phyloP scores from a whole-genome alignment of 2,329 filamentous ascomycete genomes.

The Capronia americana region DNA sequence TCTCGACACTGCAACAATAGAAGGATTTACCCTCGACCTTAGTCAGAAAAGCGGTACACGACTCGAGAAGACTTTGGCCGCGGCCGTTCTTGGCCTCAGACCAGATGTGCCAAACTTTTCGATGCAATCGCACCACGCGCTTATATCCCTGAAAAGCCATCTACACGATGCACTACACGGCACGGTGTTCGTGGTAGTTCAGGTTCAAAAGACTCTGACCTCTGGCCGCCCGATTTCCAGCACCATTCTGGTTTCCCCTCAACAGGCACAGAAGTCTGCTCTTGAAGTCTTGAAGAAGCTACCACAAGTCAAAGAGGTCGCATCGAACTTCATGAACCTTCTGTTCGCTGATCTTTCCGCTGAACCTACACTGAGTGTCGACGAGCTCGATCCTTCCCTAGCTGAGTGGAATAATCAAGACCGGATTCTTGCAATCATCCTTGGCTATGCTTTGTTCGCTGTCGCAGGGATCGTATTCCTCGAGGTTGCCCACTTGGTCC shows the following conservation, averaged over 20 bases:
- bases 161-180: slow-evolving; percentile 22
- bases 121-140: slow-evolving; percentile 73
- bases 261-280: slow-evolving; percentile 9
- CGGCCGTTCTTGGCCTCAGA: slow-evolving; percentile 39
- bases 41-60: slow-evolving; percentile 36
- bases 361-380: slow-evolving; percentile 3
- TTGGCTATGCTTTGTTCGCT: slow-evolving; percentile 81
- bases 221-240: not conserved
- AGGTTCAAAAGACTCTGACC: slow-evolving; percentile 44
- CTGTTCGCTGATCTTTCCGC: slow-evolving; percentile 20
- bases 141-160: slow-evolving; percentile 49
- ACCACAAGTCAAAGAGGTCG: slow-evolving; percentile 1
- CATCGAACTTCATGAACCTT: not conserved
- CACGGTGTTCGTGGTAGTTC: slow-evolving; percentile 28
- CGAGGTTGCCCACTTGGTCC: slow-evolving; percentile 72
- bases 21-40: slow-evolving; percentile 33
- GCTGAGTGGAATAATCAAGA: slow-evolving; percentile 74
- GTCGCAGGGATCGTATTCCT: slow-evolving; percentile 79
- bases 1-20: slow-evolving; percentile 29
- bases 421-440: slow-evolving; percentile 73
- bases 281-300: slow-evolving; percentile 2
- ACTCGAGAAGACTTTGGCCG: slow-evolving; percentile 36
- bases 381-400: slow-evolving; percentile 59
- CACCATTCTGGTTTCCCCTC: not conserved
- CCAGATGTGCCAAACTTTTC: slow-evolving; percentile 78